phyloP scores from a whole-genome alignment of 2,329 filamentous ascomycete species.

The Madurella mycetomatis region DNA sequence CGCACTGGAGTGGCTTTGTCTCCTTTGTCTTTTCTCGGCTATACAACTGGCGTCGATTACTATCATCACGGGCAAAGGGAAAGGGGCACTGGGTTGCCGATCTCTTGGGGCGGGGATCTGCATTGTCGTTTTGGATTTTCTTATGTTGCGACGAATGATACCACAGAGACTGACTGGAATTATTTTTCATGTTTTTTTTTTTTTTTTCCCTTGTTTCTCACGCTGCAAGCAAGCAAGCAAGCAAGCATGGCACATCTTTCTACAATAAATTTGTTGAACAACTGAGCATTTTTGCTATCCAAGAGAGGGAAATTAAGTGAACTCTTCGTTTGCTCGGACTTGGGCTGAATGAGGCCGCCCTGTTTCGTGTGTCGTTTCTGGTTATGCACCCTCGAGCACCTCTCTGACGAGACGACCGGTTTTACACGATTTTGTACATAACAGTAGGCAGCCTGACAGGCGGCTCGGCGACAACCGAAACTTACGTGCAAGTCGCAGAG shows the following conservation, averaged over 20 bases:
- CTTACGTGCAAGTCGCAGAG: not conserved
- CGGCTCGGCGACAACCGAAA: not conserved
- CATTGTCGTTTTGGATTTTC: not conserved
- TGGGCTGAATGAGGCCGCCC: too few species aligned
- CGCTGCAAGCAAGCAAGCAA: not conserved
- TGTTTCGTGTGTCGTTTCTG: constrained; percentile 1
- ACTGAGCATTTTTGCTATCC: not conserved
- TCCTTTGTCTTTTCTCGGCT: too few species aligned
- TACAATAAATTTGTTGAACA: too few species aligned
- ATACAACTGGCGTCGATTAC: too few species aligned
- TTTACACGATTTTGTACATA: not conserved
- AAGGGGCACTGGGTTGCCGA: not conserved
- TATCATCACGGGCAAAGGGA: too few species aligned
- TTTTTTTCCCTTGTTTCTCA: not conserved
- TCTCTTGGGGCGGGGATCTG: not conserved
- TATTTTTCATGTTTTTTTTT: too few species aligned
- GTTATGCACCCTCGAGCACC: not conserved
- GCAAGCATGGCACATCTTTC: too few species aligned
- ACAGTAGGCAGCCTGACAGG: not conserved
- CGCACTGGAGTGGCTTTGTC: too few species aligned
- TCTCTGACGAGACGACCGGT: constrained; percentile 2
- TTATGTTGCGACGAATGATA: not conserved
- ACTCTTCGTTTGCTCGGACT: not conserved
- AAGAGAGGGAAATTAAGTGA: not conserved
- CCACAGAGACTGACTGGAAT: not conserved